Percentiles rank a stretch among this genome's conserved stretches.
Evolutionary conservation across 2,329 filamentous ascomycete genomes (phyloP).

Genomic region (Chaetomium strumarium): DNA sequence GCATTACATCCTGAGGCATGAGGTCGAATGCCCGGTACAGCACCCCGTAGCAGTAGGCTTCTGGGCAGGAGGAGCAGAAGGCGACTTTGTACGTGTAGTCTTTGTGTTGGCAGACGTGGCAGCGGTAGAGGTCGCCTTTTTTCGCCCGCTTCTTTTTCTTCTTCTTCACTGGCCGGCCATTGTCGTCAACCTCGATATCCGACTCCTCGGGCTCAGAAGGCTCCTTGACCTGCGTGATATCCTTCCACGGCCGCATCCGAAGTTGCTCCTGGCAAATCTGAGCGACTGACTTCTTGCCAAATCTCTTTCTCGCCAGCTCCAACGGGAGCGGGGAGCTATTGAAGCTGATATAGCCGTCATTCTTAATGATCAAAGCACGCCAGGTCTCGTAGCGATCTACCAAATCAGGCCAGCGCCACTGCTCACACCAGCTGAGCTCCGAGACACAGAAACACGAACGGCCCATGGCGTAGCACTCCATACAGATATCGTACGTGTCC

Average conservation of each 20-base stretch:
- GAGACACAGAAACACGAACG: conserved; percentile 87
- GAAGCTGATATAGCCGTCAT: conserved; percentile 61
- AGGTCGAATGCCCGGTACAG: conserved; percentile 88
- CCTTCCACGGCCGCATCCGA: conserved; percentile 70
- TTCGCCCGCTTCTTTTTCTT: conserved; percentile 55
- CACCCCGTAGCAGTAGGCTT: conserved; percentile 87
- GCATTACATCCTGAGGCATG: conserved; percentile 76
- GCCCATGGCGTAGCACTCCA: conserved; percentile 98
- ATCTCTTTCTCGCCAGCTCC: conserved; percentile 59
- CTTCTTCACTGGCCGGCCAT: conserved; percentile 56
- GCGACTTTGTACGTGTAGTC: conserved; percentile 83
- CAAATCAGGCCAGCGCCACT: conserved; percentile 80
- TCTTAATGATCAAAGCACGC: conserved; percentile 70
- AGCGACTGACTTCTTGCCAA: conserved; percentile 73
- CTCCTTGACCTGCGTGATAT: conserved; percentile 61
- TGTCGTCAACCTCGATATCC: conserved; percentile 57
- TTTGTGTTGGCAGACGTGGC: conserved; percentile 77
- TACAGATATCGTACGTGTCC: conserved; percentile 91
- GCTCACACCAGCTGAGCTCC: conserved; percentile 82
- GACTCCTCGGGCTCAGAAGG: conserved; percentile 42
- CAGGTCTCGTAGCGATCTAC: conserved; percentile 74
- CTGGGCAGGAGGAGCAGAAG: conserved; percentile 67
- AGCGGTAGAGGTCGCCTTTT: conserved; percentile 52
- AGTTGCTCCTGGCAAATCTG: conserved; percentile 93
- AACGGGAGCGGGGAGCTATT: conserved; percentile 64